Base-by-base conservation (phyloP, 2,329 filamentous ascomycete genomes). In the Fusarium denticulatum region DNA sequence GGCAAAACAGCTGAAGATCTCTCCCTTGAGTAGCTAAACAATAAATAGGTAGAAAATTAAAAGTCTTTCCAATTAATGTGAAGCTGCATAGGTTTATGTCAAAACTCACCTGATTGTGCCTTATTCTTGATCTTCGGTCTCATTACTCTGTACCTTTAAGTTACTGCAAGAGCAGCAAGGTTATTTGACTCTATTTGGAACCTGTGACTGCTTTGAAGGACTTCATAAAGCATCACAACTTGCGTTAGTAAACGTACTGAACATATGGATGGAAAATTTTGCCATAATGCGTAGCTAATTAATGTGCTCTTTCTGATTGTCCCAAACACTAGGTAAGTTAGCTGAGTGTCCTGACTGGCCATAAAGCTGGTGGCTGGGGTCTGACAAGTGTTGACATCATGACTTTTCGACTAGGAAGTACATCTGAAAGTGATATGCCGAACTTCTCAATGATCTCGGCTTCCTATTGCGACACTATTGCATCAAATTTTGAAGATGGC, bases 341-440 rank as follows among this genome's bases (percentile, higher is more conserved):
- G 30, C 22, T 65, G 40, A 36, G 36, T 47, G 15, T 26, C 28
- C 15, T 60, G 47, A 40, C 39, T 52, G 20, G 28, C 28, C 20
- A 24, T 32, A 60, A 62, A 37, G 32, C 30, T 45, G 66, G 74
- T 75, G 72, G 70, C 74, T 72, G 69, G 72, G 70, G 22, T 55
- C 52, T 49, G 39, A 46, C 9, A 46, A 50, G 45, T 71, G 64
- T 76, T 78, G 76, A 78, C 76, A 78, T 78, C 76, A 78, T 77
- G 72, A 77, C 76, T 78, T 64, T 69, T 43, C 9, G 26, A 39
- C 28, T 39, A 24, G 39, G 49, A 49, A 73, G 43, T 53, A 56
- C 39, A 34, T 39, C 14, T 32, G 26, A 60, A 8, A 37, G 42
- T 20, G n/a, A n/a, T 39, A n/a, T 18, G 11, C 10, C 6, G 15